Evolutionary conservation across 129 eudicot genomes (phyloP), one percentile per base, ranked within the genome.

Genomic region (Tagetes patula): DNA sequence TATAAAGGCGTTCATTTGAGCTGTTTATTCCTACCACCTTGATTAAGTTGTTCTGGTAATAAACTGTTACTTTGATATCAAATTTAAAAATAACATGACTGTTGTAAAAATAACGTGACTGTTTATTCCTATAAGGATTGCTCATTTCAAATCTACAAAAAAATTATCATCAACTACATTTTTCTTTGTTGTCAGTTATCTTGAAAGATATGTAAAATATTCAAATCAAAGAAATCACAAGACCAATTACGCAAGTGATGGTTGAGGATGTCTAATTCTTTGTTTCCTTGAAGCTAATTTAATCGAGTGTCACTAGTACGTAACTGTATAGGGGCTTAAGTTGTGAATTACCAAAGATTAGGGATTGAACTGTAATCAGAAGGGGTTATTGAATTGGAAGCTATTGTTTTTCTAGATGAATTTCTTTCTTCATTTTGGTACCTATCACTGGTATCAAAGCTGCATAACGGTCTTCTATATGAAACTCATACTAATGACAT

Each of bases 1-100:
- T 40, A 64, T n/a, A 64, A 38, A 38, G 32, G 49, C 48, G 20
- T n/a, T 64, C 48, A 6, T 6, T 63, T 10, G 47, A 38, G 69
- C 33, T 63, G 13, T 63, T n/a, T 63, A 33, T n/a, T 64, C 48
- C 33, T 39, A 64, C n/a, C 48, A 64, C 34, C 30, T 37, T 6
- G 47, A 62, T 62, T 62, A 62, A 62, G 67, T 62, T 62, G 46
- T 62, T 37, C 45, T 38, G 31, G 45, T 38, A 10, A 60, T 60
- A 60, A 60, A 0, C 65, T 36, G 12, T 37, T 12, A 62, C 10
- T 62, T 36, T 62, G 9, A 13, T 39, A 37, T 38, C 67, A 62
- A n/a, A 13, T 9, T 10, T 12, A 31, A 13, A 38, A 37, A 36
- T 62, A 37, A 62, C 45, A 61, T 61, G 6, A 37, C 45, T 37